A percentile compares a stretch with the other conserved stretches of the same genome.
Conservation (phyloP, 345 rosid genomes). For the Excoecaria agallocha region DNA sequence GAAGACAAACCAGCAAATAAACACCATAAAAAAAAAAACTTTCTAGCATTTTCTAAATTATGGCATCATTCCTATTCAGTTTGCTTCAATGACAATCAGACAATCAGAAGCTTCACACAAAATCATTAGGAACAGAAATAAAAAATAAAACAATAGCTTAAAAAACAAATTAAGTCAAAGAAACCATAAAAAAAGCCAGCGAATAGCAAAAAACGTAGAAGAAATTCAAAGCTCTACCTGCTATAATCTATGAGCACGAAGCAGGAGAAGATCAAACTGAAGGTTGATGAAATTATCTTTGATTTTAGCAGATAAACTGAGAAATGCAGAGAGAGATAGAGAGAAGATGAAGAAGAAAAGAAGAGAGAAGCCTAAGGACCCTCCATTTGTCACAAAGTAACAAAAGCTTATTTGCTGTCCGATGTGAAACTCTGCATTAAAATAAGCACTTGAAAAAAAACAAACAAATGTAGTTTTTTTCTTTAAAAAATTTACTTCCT, state of each 20-base stretch:
- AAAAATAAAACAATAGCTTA: not conserved
- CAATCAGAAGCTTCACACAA: not conserved
- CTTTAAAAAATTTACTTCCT: not conserved
- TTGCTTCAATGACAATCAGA: constrained; percentile 30
- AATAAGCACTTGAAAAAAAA: constrained; percentile 16
- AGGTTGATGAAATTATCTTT: not conserved
- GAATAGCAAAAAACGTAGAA: not conserved
- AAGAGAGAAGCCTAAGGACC: constrained; percentile 22
- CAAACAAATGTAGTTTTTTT: not conserved
- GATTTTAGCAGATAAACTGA: constrained; percentile 3
- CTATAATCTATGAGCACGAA: constrained; percentile 8
- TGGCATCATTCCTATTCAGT: not conserved
- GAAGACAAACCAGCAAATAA: not conserved
- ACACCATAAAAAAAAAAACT: not conserved
- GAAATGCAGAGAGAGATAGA: not conserved
- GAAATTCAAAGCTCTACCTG: constrained; percentile 5
- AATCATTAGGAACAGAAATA: not conserved
- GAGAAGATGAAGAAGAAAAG: constrained; percentile 14
- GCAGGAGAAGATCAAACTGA: constrained; percentile 14
- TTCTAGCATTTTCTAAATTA: constrained; percentile 4
- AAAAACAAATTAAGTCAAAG: too few relatives aligned
- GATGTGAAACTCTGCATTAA: constrained; percentile 55
- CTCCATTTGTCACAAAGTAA: constrained; percentile 30
- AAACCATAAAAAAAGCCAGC: not conserved
- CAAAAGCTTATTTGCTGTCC: constrained; percentile 41